A percentile compares a stretch with the other conserved stretches of the same genome.
Evolutionary conservation across 176 grass and related monocot genomes (phyloP).

Genomic region (Bolboschoenus planiculmis): DNA sequence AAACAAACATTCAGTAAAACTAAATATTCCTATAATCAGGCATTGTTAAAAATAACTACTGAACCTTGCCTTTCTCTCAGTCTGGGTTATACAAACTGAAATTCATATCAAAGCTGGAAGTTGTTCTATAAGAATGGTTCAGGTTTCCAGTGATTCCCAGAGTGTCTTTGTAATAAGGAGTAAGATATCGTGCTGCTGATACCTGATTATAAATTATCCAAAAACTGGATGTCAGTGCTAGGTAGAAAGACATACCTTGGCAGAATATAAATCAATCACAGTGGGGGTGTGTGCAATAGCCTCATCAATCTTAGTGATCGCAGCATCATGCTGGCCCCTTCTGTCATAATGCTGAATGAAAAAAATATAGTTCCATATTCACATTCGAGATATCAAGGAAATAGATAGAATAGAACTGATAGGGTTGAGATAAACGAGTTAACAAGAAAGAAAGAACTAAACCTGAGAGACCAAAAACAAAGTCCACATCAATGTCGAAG

Average conservation of each 20-base stretch:
- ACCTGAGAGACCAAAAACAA: conserved; percentile 96
- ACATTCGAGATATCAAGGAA: not conserved
- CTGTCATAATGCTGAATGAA: conserved; percentile 88
- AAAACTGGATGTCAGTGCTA: not conserved
- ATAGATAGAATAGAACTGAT: conserved; percentile 4
- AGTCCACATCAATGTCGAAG: conserved; percentile 91
- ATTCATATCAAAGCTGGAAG: not conserved
- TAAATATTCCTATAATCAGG: not conserved
- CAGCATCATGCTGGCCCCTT: conserved; percentile 62
- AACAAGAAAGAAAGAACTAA: conserved; percentile 17
- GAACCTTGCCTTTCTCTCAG: not conserved
- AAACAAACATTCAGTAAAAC: not conserved
- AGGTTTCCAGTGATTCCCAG: not conserved
- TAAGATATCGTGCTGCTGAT: not conserved
- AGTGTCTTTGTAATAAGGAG: not conserved
- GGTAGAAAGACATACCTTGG: conserved; percentile 51
- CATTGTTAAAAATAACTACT: not conserved
- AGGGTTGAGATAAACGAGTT: not conserved
- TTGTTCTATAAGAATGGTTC: not conserved
- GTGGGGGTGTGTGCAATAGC: conserved; percentile 93
- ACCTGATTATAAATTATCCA: not conserved
- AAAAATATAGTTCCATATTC: conserved; percentile 15
- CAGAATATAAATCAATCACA: conserved; percentile 97
- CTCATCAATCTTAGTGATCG: conserved; percentile 84
- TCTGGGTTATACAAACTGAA: not conserved